These are phyloP conservation scores for Yamadazyma triangularis DNA, from an alignment of 1,139 yeast genomes.

Conservation along the genomic window DNA sequence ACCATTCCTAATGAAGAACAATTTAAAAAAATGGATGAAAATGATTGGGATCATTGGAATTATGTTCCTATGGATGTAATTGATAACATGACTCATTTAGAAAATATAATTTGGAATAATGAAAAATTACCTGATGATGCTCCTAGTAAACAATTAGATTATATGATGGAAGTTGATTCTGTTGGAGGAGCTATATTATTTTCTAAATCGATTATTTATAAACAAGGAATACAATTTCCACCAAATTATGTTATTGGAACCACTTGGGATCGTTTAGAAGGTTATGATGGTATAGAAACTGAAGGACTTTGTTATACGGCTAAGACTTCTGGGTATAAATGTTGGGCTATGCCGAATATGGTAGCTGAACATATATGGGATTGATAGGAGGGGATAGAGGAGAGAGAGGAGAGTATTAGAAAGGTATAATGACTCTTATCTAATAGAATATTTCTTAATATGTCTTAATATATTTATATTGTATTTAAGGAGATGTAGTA, in stretches of 20 bases:
- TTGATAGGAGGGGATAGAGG: neutral
- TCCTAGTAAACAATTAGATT: slow-evolving; percentile 10
- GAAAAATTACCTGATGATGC: slow-evolving; percentile 14
- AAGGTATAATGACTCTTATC: neutral
- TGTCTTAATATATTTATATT: no score
- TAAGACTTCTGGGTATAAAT: slow-evolving; percentile 36
- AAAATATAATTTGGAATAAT: slow-evolving; percentile 13
- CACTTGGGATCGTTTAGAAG: slow-evolving; percentile 44
- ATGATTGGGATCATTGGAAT: slow-evolving; percentile 28
- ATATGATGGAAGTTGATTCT: slow-evolving; percentile 33
- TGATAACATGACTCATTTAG: slow-evolving; percentile 29
- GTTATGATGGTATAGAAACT: slow-evolving; percentile 51
- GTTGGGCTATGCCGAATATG: slow-evolving; percentile 42
- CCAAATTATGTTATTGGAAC: slow-evolving; percentile 44
- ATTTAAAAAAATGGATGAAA: slow-evolving; percentile 24
- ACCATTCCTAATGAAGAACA: slow-evolving; percentile 31
- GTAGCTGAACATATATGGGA: slow-evolving; percentile 22
- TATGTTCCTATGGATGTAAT: slow-evolving; percentile 36
- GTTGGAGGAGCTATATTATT: slow-evolving; percentile 50
- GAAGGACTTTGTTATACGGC: slow-evolving; percentile 51
- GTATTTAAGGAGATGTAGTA: no score
- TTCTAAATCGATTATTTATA: slow-evolving; percentile 34
- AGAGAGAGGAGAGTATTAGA: neutral
- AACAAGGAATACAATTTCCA: slow-evolving; percentile 44
- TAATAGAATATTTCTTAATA: neutral